Conservation (phyloP, 2,329 filamentous ascomycete species). For the Penicillium frequentans region DNA sequence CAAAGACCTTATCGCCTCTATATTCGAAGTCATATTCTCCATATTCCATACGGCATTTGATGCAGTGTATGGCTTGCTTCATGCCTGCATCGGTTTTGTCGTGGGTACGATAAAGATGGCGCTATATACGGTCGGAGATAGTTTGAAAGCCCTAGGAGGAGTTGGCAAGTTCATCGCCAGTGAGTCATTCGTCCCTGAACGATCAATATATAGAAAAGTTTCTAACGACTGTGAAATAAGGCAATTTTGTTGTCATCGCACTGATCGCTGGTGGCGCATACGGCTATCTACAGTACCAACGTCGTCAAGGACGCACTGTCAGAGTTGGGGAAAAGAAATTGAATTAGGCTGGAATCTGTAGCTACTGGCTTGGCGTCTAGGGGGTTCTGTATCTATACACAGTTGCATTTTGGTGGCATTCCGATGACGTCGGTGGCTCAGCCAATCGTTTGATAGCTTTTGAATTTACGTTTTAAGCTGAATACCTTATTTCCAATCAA, state of each 20-base stretch:
- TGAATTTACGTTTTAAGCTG: neutral
- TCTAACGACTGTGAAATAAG: slow-evolving; percentile 1
- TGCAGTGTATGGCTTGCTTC: slow-evolving; percentile 1
- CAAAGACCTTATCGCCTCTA: slow-evolving; percentile 15
- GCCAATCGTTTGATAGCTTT: neutral
- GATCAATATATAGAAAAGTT: neutral
- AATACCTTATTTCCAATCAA: neutral
- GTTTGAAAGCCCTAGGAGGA: slow-evolving; percentile 13
- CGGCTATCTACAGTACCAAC: slow-evolving; percentile 13
- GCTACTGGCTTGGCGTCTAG: neutral
- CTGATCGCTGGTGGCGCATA: slow-evolving; percentile 11
- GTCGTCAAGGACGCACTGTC: slow-evolving; percentile 11
- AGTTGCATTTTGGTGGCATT: neutral
- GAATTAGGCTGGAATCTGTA: slow-evolving; percentile 6
- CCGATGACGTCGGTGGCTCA: neutral
- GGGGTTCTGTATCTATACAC: neutral
- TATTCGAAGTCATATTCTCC: slow-evolving; percentile 22
- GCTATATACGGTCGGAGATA: neutral
- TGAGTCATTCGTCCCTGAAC: neutral
- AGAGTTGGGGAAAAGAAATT: slow-evolving; percentile 15
- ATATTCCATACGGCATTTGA: slow-evolving; percentile 7
- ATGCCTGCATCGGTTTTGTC: slow-evolving; percentile 5
- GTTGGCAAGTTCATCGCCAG: slow-evolving; percentile 18
- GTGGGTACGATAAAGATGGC: neutral
- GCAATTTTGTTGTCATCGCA: slow-evolving; percentile 16